phyloP scores from a whole-genome alignment of 2,329 filamentous ascomycete genomes.

The Microdochium trichocladiopsis region DNA sequence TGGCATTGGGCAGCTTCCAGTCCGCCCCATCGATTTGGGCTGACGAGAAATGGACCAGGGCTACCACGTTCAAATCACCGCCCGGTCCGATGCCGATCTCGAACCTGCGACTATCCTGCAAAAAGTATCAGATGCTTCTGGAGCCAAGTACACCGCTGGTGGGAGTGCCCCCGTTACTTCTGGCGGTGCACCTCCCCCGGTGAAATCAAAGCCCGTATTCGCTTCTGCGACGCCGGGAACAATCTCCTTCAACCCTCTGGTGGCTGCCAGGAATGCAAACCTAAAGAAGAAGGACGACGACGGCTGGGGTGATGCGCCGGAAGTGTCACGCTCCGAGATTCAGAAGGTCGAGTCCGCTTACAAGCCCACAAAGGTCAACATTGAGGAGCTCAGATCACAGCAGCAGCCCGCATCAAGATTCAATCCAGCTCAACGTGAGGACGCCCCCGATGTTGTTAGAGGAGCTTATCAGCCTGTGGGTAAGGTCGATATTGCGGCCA shows the following conservation, averaged over 20 bases:
- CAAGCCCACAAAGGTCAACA: constrained; percentile 91
- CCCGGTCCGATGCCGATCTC: constrained; percentile 83
- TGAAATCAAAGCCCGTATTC: constrained; percentile 86
- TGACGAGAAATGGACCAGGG: constrained; percentile 46
- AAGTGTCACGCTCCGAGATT: constrained; percentile 74
- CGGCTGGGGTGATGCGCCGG: constrained; percentile 97
- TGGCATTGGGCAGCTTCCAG: background rate
- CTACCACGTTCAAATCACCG: constrained; percentile 96
- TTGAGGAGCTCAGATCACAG: constrained; percentile 74
- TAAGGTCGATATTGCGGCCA: constrained; percentile 93
- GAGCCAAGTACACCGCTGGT: constrained; percentile 82
- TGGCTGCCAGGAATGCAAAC: constrained; percentile 56
- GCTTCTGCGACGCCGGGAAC: constrained; percentile 59
- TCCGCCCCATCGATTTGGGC: constrained; percentile 5
- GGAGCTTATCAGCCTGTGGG: constrained; percentile 91
- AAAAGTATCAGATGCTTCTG: constrained; percentile 91
- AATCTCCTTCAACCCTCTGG: constrained; percentile 58
- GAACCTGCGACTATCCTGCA: constrained; percentile 82
- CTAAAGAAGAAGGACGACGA: constrained; percentile 59
- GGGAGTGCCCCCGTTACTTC: constrained; percentile 45
- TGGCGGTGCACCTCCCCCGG: constrained; percentile 57
- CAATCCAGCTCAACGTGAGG: constrained; percentile 34
- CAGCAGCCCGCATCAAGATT: constrained; percentile 60
- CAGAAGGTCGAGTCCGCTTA: constrained; percentile 92
- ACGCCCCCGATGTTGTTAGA: constrained; percentile 63